phyloP scores from a whole-genome alignment of 164 flowering plant genomes.

The Euptelea pleiosperma region DNA sequence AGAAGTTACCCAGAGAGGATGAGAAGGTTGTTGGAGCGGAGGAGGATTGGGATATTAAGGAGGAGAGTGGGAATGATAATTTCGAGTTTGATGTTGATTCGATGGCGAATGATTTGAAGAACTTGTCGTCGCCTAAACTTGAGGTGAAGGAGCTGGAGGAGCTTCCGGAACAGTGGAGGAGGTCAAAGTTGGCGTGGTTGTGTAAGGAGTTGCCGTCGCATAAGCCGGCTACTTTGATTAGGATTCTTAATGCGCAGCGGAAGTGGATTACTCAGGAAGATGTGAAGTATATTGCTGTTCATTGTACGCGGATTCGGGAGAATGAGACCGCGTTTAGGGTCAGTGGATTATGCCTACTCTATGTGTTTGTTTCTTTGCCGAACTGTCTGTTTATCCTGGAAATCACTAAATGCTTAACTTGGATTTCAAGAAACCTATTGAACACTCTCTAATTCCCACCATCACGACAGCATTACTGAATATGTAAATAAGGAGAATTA shows the following conservation, averaged over 20 bases:
- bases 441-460: too few species aligned
- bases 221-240: slow-evolving; percentile 40
- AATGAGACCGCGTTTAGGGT: slow-evolving; percentile 76
- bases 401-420: not conserved
- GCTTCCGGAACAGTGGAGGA: slow-evolving; percentile 84
- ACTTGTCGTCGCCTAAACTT: slow-evolving; percentile 28
- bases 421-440: not conserved
- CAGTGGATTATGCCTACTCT: not conserved
- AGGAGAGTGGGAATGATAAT: slow-evolving; percentile 10
- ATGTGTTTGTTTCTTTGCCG: not conserved
- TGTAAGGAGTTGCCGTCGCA: slow-evolving; percentile 85
- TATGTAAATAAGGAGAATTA: not conserved
- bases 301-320: slow-evolving; percentile 79
- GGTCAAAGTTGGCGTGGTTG: slow-evolving; percentile 83
- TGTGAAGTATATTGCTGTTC: slow-evolving; percentile 66
- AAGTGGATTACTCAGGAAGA: slow-evolving; percentile 87
- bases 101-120: slow-evolving; percentile 33
- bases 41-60: slow-evolving; percentile 18
- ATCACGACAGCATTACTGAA: not conserved
- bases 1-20: slow-evolving; percentile 24
- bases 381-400: not conserved
- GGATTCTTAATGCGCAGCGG: slow-evolving; percentile 70
- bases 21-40: not conserved
- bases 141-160: slow-evolving; percentile 80
- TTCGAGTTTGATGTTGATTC: slow-evolving; percentile 30